Conservation (phyloP, 140 eudicot species). For the Cichorium intybus region DNA sequence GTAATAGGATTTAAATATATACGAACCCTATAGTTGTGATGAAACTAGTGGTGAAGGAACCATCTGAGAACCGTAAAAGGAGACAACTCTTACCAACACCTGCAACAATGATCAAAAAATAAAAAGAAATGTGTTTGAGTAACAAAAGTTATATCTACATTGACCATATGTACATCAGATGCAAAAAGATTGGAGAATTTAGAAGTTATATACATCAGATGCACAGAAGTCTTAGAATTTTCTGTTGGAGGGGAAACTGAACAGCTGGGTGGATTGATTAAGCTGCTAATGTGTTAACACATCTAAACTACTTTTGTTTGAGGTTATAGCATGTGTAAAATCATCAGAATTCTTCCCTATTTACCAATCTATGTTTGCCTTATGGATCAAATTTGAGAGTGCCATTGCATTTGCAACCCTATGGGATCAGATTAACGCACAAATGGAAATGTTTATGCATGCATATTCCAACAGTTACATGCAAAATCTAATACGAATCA, state of each 20-base stretch:
- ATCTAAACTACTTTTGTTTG: too few relatives aligned
- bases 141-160: background rate
- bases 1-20: background rate
- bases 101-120: conserved; percentile 6
- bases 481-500: conserved; percentile 3
- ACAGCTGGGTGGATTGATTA: background rate
- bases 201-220: too few relatives aligned
- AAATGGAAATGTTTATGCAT: conserved; percentile 6
- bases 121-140: background rate
- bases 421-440: background rate
- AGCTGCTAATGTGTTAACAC: too few relatives aligned
- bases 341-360: background rate
- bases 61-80: conserved; percentile 34
- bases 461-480: background rate
- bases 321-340: background rate
- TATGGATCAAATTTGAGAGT: background rate
- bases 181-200: too few relatives aligned
- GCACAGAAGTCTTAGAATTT: too few relatives aligned
- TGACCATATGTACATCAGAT: background rate
- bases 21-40: conserved; percentile 32
- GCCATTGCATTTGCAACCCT: conserved; percentile 1
- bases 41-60: conserved; percentile 35
- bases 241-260: background rate
- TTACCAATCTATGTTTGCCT: background rate
- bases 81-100: conserved; percentile 40